Percentiles rank a stretch among this genome's conserved stretches.
phyloP scores from a whole-genome alignment of 2,329 filamentous ascomycete species.

The Microcyclosporella mali region DNA sequence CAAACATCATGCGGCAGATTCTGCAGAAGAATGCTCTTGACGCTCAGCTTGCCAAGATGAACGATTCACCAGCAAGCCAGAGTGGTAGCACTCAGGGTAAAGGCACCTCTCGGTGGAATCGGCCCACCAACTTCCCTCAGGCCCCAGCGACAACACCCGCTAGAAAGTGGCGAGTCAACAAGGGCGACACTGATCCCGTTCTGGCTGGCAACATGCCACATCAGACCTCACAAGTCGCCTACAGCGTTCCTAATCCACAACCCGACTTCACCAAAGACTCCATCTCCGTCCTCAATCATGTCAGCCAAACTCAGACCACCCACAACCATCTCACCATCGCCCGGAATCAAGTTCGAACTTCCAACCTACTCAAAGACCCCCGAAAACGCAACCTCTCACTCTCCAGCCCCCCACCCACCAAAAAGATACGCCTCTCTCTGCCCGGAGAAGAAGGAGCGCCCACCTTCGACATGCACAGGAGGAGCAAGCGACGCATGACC shows the following conservation, averaged over 20 bases:
- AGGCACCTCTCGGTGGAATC: not conserved
- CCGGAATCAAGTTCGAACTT: not conserved
- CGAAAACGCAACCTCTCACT: not conserved
- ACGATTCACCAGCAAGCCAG: not conserved
- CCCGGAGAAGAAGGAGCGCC: not conserved
- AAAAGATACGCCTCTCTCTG: not conserved
- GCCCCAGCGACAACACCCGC: too few relatives aligned
- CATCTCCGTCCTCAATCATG: not conserved
- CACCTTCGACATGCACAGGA: not conserved
- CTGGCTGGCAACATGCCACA: not conserved
- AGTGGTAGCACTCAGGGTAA: not conserved
- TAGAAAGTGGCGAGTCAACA: not conserved
- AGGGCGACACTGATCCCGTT: not conserved
- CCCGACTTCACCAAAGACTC: not conserved
- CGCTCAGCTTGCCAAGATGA: not conserved
- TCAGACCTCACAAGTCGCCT: not conserved
- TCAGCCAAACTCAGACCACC: not conserved
- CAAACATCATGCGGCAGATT: too few relatives aligned
- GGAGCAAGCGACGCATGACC: not conserved
- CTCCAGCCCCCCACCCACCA: not conserved
- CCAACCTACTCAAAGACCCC: not conserved
- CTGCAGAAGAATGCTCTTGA: not conserved
- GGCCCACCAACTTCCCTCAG: too few relatives aligned
- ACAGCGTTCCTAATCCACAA: not conserved
- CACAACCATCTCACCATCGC: not conserved